Evolutionary conservation across 257 asterid genomes (phyloP).

Genomic region (Thymus quinquecostatus): DNA sequence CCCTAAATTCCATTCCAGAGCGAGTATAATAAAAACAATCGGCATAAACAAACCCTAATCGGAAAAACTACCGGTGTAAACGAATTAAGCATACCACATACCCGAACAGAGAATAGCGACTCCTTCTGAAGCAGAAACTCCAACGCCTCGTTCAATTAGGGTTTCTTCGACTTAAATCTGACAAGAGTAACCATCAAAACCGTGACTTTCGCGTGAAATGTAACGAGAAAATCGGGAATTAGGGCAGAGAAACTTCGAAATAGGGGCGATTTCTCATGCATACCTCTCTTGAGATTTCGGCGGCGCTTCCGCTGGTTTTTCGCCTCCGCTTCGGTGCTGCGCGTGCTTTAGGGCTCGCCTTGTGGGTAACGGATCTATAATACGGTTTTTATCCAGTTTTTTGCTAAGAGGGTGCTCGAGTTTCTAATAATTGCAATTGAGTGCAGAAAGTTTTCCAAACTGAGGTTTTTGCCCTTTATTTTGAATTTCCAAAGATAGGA

Average conservation of each 20-base stretch:
- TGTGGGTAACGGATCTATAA: conserved; percentile 2
- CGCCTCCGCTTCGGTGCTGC: conserved; percentile 17
- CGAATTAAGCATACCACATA: conserved; percentile 22
- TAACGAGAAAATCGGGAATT: background rate
- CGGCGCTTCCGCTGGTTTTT: conserved; percentile 28
- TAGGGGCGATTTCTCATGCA: background rate
- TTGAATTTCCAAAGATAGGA: too few relatives aligned
- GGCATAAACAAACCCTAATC: conserved; percentile 19
- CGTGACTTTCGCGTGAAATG: background rate
- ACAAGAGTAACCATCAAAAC: background rate
- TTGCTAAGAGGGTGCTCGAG: conserved; percentile 11
- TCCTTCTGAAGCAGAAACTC: conserved; percentile 32
- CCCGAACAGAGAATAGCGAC: conserved; percentile 33
- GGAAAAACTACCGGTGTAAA: background rate
- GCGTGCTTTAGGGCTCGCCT: conserved; percentile 35
- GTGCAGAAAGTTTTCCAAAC: conserved; percentile 5
- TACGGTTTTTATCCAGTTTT: background rate
- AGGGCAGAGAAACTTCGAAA: conserved; percentile 18
- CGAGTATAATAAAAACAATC: background rate
- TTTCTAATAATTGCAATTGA: conserved; percentile 13
- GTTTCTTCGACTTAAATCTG: conserved; percentile 26
- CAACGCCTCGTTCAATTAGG: conserved; percentile 33
- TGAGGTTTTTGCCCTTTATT: too few relatives aligned
- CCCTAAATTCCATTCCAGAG: conserved; percentile 18
- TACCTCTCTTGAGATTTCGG: conserved; percentile 33